Evolutionary conservation across 2,329 filamentous ascomycete species (phyloP).

Genomic region (Didymosphaeria variabile): DNA sequence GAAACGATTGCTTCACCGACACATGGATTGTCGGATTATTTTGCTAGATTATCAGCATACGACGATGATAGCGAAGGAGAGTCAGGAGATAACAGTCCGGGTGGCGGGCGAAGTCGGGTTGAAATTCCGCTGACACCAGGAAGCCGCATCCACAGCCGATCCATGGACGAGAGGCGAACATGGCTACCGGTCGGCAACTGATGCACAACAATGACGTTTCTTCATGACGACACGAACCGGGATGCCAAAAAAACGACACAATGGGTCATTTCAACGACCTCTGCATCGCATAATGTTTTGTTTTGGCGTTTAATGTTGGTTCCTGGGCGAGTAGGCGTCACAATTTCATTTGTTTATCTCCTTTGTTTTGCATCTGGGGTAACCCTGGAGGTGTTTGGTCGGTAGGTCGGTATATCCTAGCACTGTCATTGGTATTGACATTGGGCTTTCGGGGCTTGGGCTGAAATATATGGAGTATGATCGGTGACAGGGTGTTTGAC

Average conservation of each 20-base stretch:
- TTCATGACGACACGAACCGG: slow-evolving; percentile 39
- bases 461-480: neutral
- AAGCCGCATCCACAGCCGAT: slow-evolving; percentile 65
- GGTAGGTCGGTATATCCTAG: slow-evolving; percentile 18
- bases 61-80: slow-evolving; percentile 68
- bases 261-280: neutral
- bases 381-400: slow-evolving; percentile 12
- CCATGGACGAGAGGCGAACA: slow-evolving; percentile 69
- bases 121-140: slow-evolving; percentile 72
- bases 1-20: slow-evolving; percentile 79
- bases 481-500: slow-evolving; percentile 11
- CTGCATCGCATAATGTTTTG: slow-evolving; percentile 11
- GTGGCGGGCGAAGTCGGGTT: slow-evolving; percentile 48
- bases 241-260: slow-evolving; percentile 10
- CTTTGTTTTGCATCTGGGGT: slow-evolving; percentile 12
- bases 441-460: slow-evolving; percentile 2
- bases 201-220: slow-evolving; percentile 23
- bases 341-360: neutral
- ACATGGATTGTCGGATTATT: slow-evolving; percentile 83
- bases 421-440: neutral
- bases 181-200: slow-evolving; percentile 59
- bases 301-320: neutral
- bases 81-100: slow-evolving; percentile 53
- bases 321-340: neutral
- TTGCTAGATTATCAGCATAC: slow-evolving; percentile 74